Base-by-base conservation (phyloP, 2,329 filamentous ascomycete species). In the Aspergillus ochraceus region DNA sequence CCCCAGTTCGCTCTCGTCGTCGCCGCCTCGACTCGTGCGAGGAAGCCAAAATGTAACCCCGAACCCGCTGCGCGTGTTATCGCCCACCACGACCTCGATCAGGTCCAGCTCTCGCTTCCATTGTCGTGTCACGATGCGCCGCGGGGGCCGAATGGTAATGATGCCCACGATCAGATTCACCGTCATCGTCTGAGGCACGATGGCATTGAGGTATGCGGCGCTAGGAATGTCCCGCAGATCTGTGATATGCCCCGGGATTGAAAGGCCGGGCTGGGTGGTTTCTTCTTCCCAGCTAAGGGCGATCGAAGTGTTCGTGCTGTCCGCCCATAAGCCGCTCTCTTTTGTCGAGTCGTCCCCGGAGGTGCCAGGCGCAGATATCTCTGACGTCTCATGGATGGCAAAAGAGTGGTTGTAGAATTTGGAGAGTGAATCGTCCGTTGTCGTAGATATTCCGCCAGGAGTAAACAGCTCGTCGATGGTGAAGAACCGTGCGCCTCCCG, bases 61-160 rank as follows among this genome's bases (percentile, higher is more conserved):
- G 76, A 97, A 96, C 2, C 89, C 90, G 0, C 90, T 86, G 64
- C 83, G 86, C 0, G 92, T 96, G 54, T 97, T 90, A 73, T 98
- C 94, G 5, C 90, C 93, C 1, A 97, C 86, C 1, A 93, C 80
- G 2, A 95, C 75, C 74, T 96, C 92, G 46, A 94, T 79, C 3
- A 96, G 81, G 6, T 90, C 84, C 54, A 88, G 81, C 49, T 80
- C 75, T 60, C 76, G 77, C 55, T 77, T 80, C 69, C 79, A 80
- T 6, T 81, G 80, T 11, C 77, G 76, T 0, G 92, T 91, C 30
- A 80, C 84, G 20, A 97, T 86, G 2, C 83, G 83, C 24, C 90
- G 86, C 1, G 89, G 82, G 42, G 87, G 82, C 0, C 88, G 83
- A 52, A 92, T 83, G 12, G 89, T 87, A 62, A 96, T 88, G 51